Evolutionary conservation across 805 yeast species (phyloP), one percentile per base, ranked within the genome.

Genomic region (Candida arabinofermentans): DNA sequence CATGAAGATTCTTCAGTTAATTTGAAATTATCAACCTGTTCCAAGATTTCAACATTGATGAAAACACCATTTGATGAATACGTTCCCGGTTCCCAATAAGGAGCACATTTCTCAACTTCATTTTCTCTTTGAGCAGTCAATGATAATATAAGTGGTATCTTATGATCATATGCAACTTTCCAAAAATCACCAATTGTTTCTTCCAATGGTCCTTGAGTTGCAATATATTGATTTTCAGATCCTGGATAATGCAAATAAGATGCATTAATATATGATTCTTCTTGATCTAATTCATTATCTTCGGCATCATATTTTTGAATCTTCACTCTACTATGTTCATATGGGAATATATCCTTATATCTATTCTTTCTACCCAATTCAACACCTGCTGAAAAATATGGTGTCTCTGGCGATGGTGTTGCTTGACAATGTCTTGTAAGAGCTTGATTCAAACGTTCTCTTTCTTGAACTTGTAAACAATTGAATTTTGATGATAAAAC

Each of bases 271-370:
- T 90, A 90, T 3, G 59, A 53, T 1, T 54, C 41, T 58, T 82
- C 86, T 41, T 67, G 41, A 35, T 56, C 61, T 22, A 52, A 37
- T 40, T 57, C 65, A 33, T 44, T 41, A 21, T 45, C 48, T 5
- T 43, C 37, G 5, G 29, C 24, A 31, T 44, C 44, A 35, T 53
- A 48, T 16, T 57, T 56, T 34, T 62, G 60, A 36, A 86, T 65
- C 44, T 75, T 76, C 10, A 91, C 96, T 43, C 96, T 70, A 4
- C 95, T 76, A 54, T 86, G 91, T 57, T 86, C 95, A 62, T 77
- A 90, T 4, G 96, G 89, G 55, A 85, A 83, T 33, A 90, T 86
- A 59, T 90, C 95, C 54, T 86, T 84, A 67, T 90, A 90, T 45
- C 98, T 66, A 61, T 90, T 88, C 56, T 89, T 89, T 40, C 73